Base-by-base conservation (phyloP, 371 early-diverging fungal genomes). In the Mortierella sp. region DNA sequence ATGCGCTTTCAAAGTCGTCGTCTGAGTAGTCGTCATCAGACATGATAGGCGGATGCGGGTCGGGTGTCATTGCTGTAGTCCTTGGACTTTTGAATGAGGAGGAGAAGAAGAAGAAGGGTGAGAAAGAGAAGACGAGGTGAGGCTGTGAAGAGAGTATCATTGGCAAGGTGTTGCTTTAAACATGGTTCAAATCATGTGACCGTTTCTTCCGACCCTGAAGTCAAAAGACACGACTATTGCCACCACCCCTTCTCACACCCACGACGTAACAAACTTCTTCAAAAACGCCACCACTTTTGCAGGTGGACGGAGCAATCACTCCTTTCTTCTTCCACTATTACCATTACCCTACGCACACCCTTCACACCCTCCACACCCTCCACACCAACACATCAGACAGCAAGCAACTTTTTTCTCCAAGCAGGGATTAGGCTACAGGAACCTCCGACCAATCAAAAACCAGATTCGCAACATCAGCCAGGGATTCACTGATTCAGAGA, bases 1-100 rank as follows among this genome's bases (percentile, higher is more conserved):
- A 84, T n/a, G 84, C 84, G 19, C 75, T 77, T 42, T 75, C 75
- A 80, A 77, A 80, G 55, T 84, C 84, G 16, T 80, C 74, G 13
- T 73, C 84, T 21, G 80, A 83, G 54, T 57, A 14, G 42, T 68
- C 68, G 68, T 68, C 68, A 24, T 71, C 72, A 19, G 44, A 44
- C 47, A 48, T 1, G 72, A 71, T 28, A 5, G 48, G 48, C n/a
- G 72, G 72, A 48, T 48, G 72, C 21, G 48, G 50, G 58, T 24
- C 24, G 72, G 38, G 70, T 34, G 57, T 55, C 74, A 55, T 45
- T 47, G 65, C 52, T 73, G 48, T 13, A 45, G 14, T 73, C 50
- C 24, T 42, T 47, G 31, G 21, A n/a, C 50, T 50, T 16, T 50
- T 50, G 50, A 21, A 26, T 21, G 65, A 50, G 28, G 47, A 57